These are phyloP conservation scores for Tulasnella sp. DNA, from an alignment of 768 basidiomycete species.

Conservation along the genomic window DNA sequence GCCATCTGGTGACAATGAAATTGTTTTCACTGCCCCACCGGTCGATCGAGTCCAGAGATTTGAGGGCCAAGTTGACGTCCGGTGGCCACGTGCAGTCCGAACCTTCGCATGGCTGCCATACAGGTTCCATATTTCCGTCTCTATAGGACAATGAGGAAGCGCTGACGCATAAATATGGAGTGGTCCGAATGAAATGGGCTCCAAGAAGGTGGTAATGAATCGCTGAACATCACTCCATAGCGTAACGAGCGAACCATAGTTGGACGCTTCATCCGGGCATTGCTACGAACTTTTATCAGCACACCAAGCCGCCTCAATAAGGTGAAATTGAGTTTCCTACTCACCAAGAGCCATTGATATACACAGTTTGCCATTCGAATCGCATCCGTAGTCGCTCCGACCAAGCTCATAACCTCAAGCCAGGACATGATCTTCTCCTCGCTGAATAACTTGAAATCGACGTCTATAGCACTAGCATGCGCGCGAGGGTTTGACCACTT, in stretches of 20 bases:
- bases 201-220: background rate
- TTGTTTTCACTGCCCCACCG: background rate
- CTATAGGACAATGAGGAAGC: background rate
- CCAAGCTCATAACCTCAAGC: background rate
- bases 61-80: too few relatives aligned
- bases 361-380: background rate
- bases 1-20: background rate
- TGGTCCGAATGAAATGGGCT: background rate
- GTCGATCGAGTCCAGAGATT: too few relatives aligned
- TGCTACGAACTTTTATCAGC: too few relatives aligned
- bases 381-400: background rate
- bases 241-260: background rate
- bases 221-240: background rate
- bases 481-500: background rate
- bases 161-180: background rate
- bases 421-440: background rate
- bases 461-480: too few relatives aligned
- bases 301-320: too few relatives aligned
- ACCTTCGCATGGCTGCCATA: too few relatives aligned
- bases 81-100: too few relatives aligned
- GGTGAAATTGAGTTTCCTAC: background rate
- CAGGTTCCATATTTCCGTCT: too few relatives aligned
- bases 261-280: too few relatives aligned
- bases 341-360: background rate
- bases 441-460: too few relatives aligned